phyloP scores from a whole-genome alignment of 2,329 filamentous ascomycete genomes.

The Leptographium procerum region DNA sequence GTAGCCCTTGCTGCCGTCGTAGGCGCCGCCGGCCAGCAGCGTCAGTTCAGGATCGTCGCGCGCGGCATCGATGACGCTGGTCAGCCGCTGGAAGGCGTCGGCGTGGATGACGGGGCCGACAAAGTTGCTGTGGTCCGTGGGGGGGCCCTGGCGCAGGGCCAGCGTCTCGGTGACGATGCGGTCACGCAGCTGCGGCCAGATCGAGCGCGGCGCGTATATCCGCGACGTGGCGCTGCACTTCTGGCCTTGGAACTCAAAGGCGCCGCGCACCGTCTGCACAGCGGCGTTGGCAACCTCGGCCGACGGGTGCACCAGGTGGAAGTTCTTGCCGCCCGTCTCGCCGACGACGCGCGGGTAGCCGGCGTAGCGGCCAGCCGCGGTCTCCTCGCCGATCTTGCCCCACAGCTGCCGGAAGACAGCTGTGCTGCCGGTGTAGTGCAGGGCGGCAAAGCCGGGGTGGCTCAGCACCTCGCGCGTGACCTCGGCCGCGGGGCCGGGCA shows the following conservation, averaged over 20 bases:
- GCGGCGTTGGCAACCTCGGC: slow-evolving; percentile 35
- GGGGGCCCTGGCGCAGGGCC: slow-evolving; percentile 20
- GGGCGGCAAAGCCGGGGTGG: slow-evolving; percentile 73
- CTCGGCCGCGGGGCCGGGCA: slow-evolving; percentile 77
- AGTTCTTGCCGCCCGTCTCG: slow-evolving; percentile 43
- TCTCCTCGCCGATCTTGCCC: slow-evolving; percentile 70
- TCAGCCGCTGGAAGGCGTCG: slow-evolving; percentile 32
- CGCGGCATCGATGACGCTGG: slow-evolving; percentile 30
- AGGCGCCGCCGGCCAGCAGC: slow-evolving; percentile 31
- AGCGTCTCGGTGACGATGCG: slow-evolving; percentile 24
- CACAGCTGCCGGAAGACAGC: slow-evolving; percentile 83
- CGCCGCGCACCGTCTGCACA: slow-evolving; percentile 32
- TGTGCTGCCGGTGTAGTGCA: slow-evolving; percentile 92
- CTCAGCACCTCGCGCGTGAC: slow-evolving; percentile 67
- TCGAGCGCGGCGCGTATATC: slow-evolving; percentile 41
- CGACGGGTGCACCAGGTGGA: slow-evolving; percentile 35
- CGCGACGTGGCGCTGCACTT: slow-evolving; percentile 40
- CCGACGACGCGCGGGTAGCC: slow-evolving; percentile 52
- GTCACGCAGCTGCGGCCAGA: slow-evolving; percentile 27
- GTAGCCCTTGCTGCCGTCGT: slow-evolving; percentile 30
- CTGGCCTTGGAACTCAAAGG: slow-evolving; percentile 38
- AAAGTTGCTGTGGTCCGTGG: slow-evolving; percentile 25
- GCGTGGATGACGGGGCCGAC: slow-evolving; percentile 38
- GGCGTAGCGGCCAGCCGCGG: slow-evolving; percentile 70
- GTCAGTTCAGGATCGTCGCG: slow-evolving; percentile 30